These are phyloP conservation scores for Geranium brycei DNA, from an alignment of 345 rosid species.

Conservation along the genomic window DNA sequence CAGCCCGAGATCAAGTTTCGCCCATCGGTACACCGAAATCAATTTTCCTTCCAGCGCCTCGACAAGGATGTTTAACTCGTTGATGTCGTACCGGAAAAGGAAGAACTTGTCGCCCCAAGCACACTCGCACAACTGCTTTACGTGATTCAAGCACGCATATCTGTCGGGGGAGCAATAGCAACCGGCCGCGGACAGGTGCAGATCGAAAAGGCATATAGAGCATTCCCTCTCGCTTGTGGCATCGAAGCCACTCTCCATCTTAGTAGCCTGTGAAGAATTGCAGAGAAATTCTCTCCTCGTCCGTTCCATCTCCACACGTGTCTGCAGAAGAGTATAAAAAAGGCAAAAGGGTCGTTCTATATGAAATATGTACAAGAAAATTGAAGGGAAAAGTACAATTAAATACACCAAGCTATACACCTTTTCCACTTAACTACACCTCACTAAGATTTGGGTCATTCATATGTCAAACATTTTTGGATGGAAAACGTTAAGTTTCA, in stretches of 20 bases:
- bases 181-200: conserved; percentile 97
- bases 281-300: conserved; percentile 48
- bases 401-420: no score
- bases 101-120: conserved; percentile 51
- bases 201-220: conserved; percentile 71
- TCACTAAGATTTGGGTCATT: no score
- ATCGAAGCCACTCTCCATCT: conserved; percentile 89
- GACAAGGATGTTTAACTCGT: conserved; percentile 73
- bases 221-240: conserved; percentile 87
- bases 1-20: conserved; percentile 86
- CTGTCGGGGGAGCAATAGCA: conserved; percentile 85
- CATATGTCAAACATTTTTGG: no score
- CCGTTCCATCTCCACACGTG: conserved; percentile 70
- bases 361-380: background rate
- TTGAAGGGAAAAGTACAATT: no score
- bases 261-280: conserved; percentile 47
- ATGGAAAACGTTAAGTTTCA: no score
- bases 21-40: conserved; percentile 94
- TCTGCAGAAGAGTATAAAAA: conserved; percentile 26
- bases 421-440: no score
- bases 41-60: conserved; percentile 96
- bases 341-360: conserved; percentile 6
- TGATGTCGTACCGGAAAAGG: conserved; percentile 73
- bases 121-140: conserved; percentile 76
- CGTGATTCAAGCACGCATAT: conserved; percentile 82